Evolutionary conservation across 257 asterid genomes (phyloP).

Genomic region (Solanum appendiculatum): DNA sequence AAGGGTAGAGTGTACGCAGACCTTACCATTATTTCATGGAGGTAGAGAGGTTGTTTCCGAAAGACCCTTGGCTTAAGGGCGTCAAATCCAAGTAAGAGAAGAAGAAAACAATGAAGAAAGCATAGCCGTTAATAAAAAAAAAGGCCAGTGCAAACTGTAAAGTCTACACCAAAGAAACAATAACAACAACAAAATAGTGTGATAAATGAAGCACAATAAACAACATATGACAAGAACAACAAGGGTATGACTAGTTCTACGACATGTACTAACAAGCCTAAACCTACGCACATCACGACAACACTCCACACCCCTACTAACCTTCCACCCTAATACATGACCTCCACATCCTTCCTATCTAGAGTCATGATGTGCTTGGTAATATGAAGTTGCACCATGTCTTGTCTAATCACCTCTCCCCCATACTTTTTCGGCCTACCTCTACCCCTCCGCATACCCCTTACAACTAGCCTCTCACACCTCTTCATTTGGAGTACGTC

Average conservation of each 20-base stretch:
- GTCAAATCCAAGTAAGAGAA: background rate
- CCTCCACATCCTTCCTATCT: background rate
- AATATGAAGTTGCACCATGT: background rate
- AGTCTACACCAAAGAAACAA: background rate
- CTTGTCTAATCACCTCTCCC: background rate
- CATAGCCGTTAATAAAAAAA: background rate
- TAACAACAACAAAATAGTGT: background rate
- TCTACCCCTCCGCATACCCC: background rate
- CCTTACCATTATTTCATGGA: too few species aligned
- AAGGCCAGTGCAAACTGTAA: too few species aligned
- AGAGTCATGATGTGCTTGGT: background rate
- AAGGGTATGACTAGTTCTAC: background rate
- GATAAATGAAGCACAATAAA: background rate
- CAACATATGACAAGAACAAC: background rate
- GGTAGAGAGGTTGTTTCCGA: too few species aligned
- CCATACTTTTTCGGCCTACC: too few species aligned
- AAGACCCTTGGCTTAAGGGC: background rate
- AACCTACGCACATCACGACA: background rate
- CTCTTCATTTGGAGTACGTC: background rate
- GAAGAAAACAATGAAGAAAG: background rate
- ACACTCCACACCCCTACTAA: background rate
- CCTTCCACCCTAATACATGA: background rate
- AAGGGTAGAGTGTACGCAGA: rapidly evolving
- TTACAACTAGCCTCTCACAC: background rate
- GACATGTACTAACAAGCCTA: background rate